phyloP scores from a whole-genome alignment of 768 basidiomycete genomes.

The Flagelloscypha sp. region DNA sequence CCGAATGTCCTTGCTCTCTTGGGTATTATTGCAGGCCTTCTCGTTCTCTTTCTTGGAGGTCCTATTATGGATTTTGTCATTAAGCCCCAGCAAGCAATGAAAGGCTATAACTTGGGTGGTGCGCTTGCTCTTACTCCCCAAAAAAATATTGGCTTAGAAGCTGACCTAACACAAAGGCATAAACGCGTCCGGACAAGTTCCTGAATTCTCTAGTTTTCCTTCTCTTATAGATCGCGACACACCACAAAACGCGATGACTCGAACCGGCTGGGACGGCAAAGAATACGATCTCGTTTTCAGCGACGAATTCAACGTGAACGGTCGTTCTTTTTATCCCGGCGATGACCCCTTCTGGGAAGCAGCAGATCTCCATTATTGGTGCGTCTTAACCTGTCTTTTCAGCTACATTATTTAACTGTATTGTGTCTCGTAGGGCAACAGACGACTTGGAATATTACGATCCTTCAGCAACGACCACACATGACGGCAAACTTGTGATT shows the following conservation, averaged over 20 bases:
- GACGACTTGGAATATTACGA: conserved; percentile 83
- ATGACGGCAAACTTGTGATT: conserved; percentile 71
- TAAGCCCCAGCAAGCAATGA: too few species aligned
- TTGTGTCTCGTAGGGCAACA: conserved; percentile 64
- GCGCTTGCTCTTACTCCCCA: too few species aligned
- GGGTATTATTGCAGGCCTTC: conserved; percentile 42
- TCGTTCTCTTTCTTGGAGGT: conserved; percentile 64
- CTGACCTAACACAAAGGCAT: too few species aligned
- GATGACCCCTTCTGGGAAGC: conserved; percentile 75
- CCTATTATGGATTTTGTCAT: conserved; percentile 62
- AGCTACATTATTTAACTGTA: conserved; percentile 2
- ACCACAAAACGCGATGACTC: conserved; percentile 43
- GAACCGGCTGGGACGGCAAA: conserved; percentile 68
- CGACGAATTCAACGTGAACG: conserved; percentile 69
- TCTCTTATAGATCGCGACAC: conserved; percentile 73
- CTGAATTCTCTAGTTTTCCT: conserved; percentile 59
- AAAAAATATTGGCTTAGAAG: too few species aligned
- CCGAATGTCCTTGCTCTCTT: conserved; percentile 51
- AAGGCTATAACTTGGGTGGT: too few species aligned
- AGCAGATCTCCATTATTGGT: conserved; percentile 59
- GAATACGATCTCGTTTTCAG: conserved; percentile 81
- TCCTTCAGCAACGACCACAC: conserved; percentile 64
- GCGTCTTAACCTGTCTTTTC: conserved; percentile 2
- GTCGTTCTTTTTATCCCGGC: conserved; percentile 62
- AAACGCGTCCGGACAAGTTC: conserved; percentile 84